Conservation (phyloP, 345 rosid species). For the Fremontodendron californicum region DNA sequence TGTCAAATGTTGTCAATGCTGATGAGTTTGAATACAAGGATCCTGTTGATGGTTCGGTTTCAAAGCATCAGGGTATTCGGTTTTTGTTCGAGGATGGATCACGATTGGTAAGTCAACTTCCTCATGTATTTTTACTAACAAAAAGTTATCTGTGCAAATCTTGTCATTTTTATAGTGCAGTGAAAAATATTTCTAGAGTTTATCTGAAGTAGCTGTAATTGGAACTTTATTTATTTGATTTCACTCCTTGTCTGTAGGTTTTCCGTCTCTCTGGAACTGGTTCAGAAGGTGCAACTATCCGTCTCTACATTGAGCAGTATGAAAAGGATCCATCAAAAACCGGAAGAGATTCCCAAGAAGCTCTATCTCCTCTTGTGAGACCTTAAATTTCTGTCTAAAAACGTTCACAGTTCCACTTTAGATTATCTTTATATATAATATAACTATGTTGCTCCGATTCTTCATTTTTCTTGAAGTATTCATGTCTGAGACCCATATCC, state of each 20-base stretch:
- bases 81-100: constrained; percentile 95
- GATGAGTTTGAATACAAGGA: constrained; percentile 98
- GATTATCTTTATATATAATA: too few species aligned
- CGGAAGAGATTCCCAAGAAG: constrained; percentile 86
- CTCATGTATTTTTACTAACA: background rate
- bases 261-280: constrained; percentile 99
- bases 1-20: constrained; percentile 64
- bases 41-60: constrained; percentile 93
- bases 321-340: constrained; percentile 89
- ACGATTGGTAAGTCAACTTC: constrained; percentile 60
- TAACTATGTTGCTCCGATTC: too few species aligned
- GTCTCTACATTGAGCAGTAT: constrained; percentile 94
- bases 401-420: background rate
- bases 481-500: too few species aligned
- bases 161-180: background rate
- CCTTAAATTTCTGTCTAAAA: background rate
- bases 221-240: background rate
- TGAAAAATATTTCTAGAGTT: background rate
- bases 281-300: constrained; percentile 96
- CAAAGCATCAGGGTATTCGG: constrained; percentile 91
- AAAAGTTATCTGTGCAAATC: background rate
- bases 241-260: constrained; percentile 39
- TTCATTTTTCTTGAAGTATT: too few species aligned
- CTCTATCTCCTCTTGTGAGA: constrained; percentile 84
- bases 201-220: background rate